Evolutionary conservation across 169 alveolate genomes (phyloP).

Genomic region (Eimeria acervulina): DNA sequence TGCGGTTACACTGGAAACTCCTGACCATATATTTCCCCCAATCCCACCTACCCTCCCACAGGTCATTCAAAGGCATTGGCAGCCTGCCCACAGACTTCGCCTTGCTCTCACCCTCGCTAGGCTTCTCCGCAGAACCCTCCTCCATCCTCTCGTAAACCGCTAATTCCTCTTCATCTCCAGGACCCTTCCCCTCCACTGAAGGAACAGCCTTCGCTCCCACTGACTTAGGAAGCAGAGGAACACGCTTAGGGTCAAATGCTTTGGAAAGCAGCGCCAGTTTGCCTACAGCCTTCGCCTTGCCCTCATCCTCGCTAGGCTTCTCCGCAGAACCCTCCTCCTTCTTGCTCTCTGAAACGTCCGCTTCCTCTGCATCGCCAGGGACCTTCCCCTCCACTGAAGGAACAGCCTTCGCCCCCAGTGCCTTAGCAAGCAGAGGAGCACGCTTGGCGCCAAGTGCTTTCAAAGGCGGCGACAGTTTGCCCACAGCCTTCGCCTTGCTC

Average conservation of each 20-base stretch:
- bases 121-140: background rate
- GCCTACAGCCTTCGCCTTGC: background rate
- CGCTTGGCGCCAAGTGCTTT: background rate
- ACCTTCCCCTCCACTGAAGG: background rate
- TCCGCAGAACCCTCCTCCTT: background rate
- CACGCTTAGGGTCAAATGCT: background rate
- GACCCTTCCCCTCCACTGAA: background rate
- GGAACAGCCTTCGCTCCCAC: background rate
- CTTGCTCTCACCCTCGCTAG: background rate
- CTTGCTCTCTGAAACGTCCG: background rate
- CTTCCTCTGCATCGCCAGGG: background rate
- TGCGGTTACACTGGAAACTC: background rate
- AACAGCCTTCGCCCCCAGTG: background rate
- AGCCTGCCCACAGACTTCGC: background rate
- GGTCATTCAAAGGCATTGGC: background rate
- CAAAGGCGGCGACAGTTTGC: background rate
- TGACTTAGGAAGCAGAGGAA: background rate
- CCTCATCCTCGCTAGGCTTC: background rate
- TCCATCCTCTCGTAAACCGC: background rate
- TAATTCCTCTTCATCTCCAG: background rate
- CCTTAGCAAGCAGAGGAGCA: background rate
- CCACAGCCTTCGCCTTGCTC: background rate
- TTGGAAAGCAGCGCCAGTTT: background rate
- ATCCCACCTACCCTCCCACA: no score
- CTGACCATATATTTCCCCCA: background rate